A percentile compares a stretch with the other conserved stretches of the same genome.
phyloP scores from a whole-genome alignment of 192 early-diverging fungal species.

The Coemansia aciculifera region DNA sequence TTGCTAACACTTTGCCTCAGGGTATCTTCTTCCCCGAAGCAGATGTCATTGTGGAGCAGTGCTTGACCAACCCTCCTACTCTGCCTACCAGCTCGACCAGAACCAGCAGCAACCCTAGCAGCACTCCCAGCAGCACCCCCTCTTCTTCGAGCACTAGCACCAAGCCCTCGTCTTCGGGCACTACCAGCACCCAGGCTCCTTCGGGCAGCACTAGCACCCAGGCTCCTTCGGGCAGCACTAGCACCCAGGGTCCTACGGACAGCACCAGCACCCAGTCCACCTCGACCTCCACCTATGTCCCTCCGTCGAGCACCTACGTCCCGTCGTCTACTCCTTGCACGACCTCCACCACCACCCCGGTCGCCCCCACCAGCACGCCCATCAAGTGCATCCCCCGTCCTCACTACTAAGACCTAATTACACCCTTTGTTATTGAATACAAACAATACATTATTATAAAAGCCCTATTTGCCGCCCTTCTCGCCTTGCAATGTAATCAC shows the following conservation, averaged over 20 bases:
- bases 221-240: not conserved
- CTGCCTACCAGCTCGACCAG: not conserved
- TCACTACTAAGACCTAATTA: conserved; percentile 3
- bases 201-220: not conserved
- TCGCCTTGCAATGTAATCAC: conserved; percentile 80
- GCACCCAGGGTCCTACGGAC: not conserved
- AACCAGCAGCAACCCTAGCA: not conserved
- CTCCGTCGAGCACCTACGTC: not conserved
- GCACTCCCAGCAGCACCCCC: not conserved
- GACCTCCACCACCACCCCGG: conserved; percentile 9
- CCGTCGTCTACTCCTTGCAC: conserved; percentile 7
- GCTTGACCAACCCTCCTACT: conserved; percentile 21
- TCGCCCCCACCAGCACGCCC: conserved; percentile 12
- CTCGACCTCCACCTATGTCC: not conserved
- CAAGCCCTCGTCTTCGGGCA: not conserved
- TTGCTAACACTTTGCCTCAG: conserved; percentile 18
- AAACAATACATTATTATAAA: conserved; percentile 1
- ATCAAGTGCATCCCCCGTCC: conserved; percentile 37
- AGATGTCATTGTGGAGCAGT: conserved; percentile 24
- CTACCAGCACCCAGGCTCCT: not conserved
- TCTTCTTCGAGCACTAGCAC: not conserved
- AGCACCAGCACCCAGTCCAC: not conserved
- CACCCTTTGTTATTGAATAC: not conserved
- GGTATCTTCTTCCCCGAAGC: conserved; percentile 39
- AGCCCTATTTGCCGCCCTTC: conserved; percentile 31